Evolutionary conservation across 441 rosid genomes (phyloP).

Genomic region (Pelargonium myrrhifolium): DNA sequence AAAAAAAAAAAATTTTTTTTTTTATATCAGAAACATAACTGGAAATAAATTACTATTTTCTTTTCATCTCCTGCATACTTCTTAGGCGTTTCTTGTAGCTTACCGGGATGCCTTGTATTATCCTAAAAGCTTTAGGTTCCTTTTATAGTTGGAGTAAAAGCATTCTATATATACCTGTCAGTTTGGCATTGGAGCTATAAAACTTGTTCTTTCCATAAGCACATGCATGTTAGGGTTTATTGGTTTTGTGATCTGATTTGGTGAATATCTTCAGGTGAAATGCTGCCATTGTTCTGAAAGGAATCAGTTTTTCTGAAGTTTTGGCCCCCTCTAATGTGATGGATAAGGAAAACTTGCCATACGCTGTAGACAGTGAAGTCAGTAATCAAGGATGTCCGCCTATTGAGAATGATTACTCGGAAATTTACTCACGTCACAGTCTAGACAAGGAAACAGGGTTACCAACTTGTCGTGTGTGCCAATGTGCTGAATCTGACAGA

Average conservation of each 20-base stretch:
- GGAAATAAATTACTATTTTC: background rate
- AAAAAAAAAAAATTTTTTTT: too few species aligned
- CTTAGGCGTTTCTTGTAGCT: too few species aligned
- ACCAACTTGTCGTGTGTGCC: slow-evolving; percentile 89
- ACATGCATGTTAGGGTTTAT: too few species aligned
- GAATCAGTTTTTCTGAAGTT: background rate
- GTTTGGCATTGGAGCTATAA: background rate
- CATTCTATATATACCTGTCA: background rate
- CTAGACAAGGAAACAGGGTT: slow-evolving; percentile 62
- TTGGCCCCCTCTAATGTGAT: slow-evolving; percentile 27
- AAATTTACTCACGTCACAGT: slow-evolving; percentile 41
- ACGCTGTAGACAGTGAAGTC: slow-evolving; percentile 31
- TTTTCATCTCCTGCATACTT: background rate
- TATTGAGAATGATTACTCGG: slow-evolving; percentile 36
- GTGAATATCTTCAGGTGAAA: slow-evolving; percentile 15
- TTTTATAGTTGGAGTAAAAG: background rate
- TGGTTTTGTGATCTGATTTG: background rate
- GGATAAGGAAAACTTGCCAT: slow-evolving; percentile 52
- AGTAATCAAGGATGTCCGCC: slow-evolving; percentile 33
- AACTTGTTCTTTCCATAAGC: background rate
- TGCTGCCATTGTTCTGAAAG: slow-evolving; percentile 11
- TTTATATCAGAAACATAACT: background rate
- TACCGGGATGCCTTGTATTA: too few species aligned
- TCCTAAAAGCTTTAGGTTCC: too few species aligned
- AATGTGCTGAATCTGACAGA: slow-evolving; percentile 79